These are phyloP conservation scores for Calocybe gambosa DNA, from an alignment of 1,284 basidiomycete genomes.

Conservation along the genomic window DNA sequence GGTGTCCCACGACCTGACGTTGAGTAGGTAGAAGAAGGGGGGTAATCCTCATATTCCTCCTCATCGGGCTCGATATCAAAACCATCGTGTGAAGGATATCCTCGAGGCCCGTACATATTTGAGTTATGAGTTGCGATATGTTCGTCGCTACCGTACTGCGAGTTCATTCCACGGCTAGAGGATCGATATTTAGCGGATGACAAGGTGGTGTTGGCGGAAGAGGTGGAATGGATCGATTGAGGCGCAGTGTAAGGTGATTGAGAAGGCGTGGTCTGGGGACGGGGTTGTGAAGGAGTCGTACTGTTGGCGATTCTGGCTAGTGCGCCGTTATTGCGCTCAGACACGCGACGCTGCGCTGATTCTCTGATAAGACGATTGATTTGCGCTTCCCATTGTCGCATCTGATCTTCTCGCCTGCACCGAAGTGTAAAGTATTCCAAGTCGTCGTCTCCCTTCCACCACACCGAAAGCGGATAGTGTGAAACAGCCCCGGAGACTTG, in stretches of 20 bases:
- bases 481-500: conserved; percentile 24
- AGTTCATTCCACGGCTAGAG: conserved; percentile 30
- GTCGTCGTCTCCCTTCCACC: conserved; percentile 92
- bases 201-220: conserved; percentile 26
- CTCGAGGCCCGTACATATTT: conserved; percentile 44
- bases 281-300: conserved; percentile 31
- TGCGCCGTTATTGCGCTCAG: conserved; percentile 48
- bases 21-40: conserved; percentile 36
- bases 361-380: conserved; percentile 84
- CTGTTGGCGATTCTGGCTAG: conserved; percentile 39
- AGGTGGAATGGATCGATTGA: conserved; percentile 24
- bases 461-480: conserved; percentile 75
- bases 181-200: conserved; percentile 11
- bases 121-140: conserved; percentile 24
- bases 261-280: conserved; percentile 19
- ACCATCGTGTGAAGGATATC: conserved; percentile 58
- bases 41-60: conserved; percentile 72
- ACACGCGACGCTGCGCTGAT: conserved; percentile 55
- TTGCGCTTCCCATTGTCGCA: conserved; percentile 87
- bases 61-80: conserved; percentile 65
- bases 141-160: conserved; percentile 37
- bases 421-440: conserved; percentile 92
- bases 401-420: conserved; percentile 89
- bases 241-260: conserved; percentile 21
- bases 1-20: conserved; percentile 68